phyloP scores from a whole-genome alignment of 2,329 filamentous ascomycete species.

The Talaromyces rugulosus region DNA sequence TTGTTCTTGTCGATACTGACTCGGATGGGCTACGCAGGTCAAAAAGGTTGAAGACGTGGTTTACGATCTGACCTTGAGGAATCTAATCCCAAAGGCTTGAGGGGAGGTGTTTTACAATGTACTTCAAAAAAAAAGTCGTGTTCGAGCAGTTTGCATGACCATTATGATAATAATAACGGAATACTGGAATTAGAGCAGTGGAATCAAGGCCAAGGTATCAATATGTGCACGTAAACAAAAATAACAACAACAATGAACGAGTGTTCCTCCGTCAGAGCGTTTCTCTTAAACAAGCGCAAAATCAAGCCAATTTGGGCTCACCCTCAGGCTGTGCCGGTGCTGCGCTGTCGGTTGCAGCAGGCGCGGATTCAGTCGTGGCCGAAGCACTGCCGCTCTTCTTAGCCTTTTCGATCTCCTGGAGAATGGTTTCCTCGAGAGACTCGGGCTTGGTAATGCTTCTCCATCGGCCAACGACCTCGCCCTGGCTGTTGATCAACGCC shows the following conservation, averaged over 20 bases:
- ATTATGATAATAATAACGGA: slow-evolving; percentile 1
- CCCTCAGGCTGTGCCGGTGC: slow-evolving; percentile 6
- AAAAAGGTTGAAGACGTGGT: slow-evolving; percentile 98
- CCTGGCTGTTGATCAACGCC: slow-evolving; percentile 84
- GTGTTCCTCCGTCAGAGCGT: neutral
- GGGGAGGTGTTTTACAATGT: neutral
- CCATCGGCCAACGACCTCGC: slow-evolving; percentile 81
- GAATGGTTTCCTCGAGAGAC: slow-evolving; percentile 67
- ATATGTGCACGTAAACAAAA: neutral
- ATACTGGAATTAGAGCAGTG: neutral
- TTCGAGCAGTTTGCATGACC: neutral
- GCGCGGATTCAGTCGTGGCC: neutral
- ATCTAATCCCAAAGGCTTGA: slow-evolving; percentile 60
- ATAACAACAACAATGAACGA: neutral
- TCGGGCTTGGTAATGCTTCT: slow-evolving; percentile 85
- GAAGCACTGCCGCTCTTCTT: slow-evolving; percentile 30
- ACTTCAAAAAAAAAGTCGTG: neutral
- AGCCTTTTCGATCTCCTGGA: slow-evolving; percentile 65
- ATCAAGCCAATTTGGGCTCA: slow-evolving; percentile 8
- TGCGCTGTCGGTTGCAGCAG: slow-evolving; percentile 8
- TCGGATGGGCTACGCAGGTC: slow-evolving; percentile 47
- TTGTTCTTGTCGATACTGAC: neutral
- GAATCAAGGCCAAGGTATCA: neutral
- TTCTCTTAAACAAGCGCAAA: neutral
- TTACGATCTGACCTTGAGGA: slow-evolving; percentile 86